phyloP scores from a whole-genome alignment of 805 yeast genomes.

The Suhomyces faveliae region DNA sequence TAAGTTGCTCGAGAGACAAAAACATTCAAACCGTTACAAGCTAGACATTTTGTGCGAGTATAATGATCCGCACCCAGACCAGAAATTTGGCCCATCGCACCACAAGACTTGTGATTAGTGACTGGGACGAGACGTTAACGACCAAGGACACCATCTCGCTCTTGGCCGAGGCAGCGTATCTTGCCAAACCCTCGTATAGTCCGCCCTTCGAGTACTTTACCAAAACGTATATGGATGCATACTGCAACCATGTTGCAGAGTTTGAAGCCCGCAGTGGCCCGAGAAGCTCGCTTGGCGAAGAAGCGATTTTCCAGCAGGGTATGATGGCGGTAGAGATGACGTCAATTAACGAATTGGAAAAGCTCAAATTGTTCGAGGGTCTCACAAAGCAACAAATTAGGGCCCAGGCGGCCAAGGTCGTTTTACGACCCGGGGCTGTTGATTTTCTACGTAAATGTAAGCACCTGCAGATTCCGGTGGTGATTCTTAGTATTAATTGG shows the following conservation, averaged over 20 bases:
- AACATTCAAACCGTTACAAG: not conserved
- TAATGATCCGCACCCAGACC: not conserved
- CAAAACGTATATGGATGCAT: slow-evolving; percentile 40
- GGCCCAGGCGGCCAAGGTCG: slow-evolving; percentile 35
- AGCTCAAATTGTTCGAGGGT: slow-evolving; percentile 41
- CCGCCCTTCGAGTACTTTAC: slow-evolving; percentile 46
- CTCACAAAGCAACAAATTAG: slow-evolving; percentile 30
- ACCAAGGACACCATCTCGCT: slow-evolving; percentile 51
- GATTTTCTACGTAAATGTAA: slow-evolving; percentile 27
- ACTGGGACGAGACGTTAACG: slow-evolving; percentile 71
- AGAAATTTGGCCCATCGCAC: not conserved
- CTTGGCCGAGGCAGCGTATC: slow-evolving; percentile 50
- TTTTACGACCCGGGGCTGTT: slow-evolving; percentile 39
- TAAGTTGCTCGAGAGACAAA: not conserved
- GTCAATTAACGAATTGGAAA: slow-evolving; percentile 45
- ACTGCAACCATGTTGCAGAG: slow-evolving; percentile 24
- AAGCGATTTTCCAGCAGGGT: slow-evolving; percentile 45
- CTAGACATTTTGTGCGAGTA: too few relatives aligned
- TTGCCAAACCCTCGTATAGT: slow-evolving; percentile 31
- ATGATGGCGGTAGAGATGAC: slow-evolving; percentile 46
- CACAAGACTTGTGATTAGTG: slow-evolving; percentile 39
- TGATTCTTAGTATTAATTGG: slow-evolving; percentile 64
- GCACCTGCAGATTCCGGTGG: slow-evolving; percentile 30
- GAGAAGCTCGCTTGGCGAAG: slow-evolving; percentile 37
- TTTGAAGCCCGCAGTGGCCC: slow-evolving; percentile 20